A percentile compares a stretch with the other conserved stretches of the same genome.
Evolutionary conservation across 1,284 basidiomycete genomes (phyloP).

Genomic region (Gymnopus androsaceus): DNA sequence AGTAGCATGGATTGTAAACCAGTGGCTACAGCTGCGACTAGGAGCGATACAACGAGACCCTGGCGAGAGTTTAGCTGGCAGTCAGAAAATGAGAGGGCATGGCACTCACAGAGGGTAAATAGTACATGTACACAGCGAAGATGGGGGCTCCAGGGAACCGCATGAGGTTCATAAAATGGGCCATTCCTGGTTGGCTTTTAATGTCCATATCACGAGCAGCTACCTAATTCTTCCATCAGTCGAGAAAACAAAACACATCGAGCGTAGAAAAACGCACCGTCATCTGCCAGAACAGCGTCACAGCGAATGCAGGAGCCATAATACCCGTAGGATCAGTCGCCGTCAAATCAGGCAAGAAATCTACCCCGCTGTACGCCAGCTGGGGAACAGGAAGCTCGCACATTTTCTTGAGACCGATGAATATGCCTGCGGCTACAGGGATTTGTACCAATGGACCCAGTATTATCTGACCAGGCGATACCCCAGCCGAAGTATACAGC

Average conservation of each 20-base stretch:
- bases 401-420: constrained; percentile 81
- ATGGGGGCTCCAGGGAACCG: constrained; percentile 17
- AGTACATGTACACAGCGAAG: constrained; percentile 13
- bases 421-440: constrained; percentile 82
- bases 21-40: constrained; percentile 5
- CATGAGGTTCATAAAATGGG: constrained; percentile 17
- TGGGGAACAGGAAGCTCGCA: constrained; percentile 72
- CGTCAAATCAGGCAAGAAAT: constrained; percentile 80
- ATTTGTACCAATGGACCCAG: constrained; percentile 72
- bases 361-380: constrained; percentile 76
- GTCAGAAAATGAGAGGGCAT: neutral
- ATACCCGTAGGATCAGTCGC: constrained; percentile 77
- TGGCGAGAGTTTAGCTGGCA: neutral
- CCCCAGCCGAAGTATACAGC: constrained; percentile 72
- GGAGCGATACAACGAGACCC: constrained; percentile 14
- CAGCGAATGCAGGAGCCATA: constrained; percentile 69
- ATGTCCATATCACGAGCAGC: constrained; percentile 15
- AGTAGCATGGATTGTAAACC: constrained; percentile 7
- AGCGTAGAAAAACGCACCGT: constrained; percentile 45
- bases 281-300: constrained; percentile 73
- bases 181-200: constrained; percentile 11
- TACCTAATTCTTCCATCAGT: constrained; percentile 3
- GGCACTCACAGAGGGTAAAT: constrained; percentile 14
- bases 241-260: constrained; percentile 3
- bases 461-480: constrained; percentile 55